Percentiles rank a stretch among this genome's conserved stretches.
Conservation (phyloP, 768 basidiomycete genomes). For the Lentinula aciculospora region DNA sequence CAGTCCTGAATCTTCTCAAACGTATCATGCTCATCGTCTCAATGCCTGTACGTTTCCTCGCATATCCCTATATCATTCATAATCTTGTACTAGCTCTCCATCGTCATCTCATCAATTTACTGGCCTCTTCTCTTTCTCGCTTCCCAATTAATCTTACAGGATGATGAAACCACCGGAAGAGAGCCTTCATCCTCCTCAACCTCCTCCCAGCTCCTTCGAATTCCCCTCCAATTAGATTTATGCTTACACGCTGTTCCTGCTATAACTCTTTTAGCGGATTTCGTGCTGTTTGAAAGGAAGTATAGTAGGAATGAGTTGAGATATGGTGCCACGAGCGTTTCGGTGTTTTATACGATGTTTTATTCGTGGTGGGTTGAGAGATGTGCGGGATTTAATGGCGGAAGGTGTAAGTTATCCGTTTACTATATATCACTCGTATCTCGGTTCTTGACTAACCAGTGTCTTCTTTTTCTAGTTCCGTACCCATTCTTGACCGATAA, state of each 20-base stretch:
- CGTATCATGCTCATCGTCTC: slow-evolving; percentile 57
- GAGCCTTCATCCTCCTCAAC: slow-evolving; percentile 24
- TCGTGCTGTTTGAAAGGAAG: slow-evolving; percentile 57
- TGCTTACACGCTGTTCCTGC: slow-evolving; percentile 63
- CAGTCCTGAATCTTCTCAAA: slow-evolving; percentile 42
- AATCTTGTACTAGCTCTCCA: slow-evolving; percentile 8
- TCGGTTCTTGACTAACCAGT: neutral
- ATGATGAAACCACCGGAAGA: slow-evolving; percentile 8
- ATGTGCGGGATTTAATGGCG: slow-evolving; percentile 54
- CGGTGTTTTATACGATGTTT: slow-evolving; percentile 27
- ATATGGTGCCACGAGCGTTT: slow-evolving; percentile 23
- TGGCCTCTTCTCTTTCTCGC: slow-evolving; percentile 55
- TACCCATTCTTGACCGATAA: slow-evolving; percentile 78
- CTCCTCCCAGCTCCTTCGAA: slow-evolving; percentile 20
- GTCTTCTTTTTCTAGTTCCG: slow-evolving; percentile 44
- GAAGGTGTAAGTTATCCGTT: slow-evolving; percentile 40
- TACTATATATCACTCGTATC: too few relatives aligned
- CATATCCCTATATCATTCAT: neutral
- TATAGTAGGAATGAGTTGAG: slow-evolving; percentile 31
- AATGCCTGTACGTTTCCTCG: slow-evolving; percentile 47
- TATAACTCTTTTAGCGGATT: slow-evolving; percentile 55
- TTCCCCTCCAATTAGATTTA: slow-evolving; percentile 55
- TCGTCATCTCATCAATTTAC: slow-evolving; percentile 49
- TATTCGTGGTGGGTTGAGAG: slow-evolving; percentile 68
- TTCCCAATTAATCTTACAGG: slow-evolving; percentile 53